Base-by-base conservation (phyloP, 257 asterid species). In the Solanum verrucosum region DNA sequence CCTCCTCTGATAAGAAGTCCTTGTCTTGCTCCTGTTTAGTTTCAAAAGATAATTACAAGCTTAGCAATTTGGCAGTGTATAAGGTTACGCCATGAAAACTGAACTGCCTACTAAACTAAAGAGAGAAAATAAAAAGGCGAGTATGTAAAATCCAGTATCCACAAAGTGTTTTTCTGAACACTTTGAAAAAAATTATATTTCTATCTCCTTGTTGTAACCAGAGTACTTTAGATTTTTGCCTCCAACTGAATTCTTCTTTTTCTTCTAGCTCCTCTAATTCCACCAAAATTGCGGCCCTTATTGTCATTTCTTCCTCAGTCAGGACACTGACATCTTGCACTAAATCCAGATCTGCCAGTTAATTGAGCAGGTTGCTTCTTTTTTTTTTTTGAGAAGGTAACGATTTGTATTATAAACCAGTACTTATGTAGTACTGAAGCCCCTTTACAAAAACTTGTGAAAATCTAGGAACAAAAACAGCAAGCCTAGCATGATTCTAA, bases 1-100 rank as follows among this genome's bases (percentile, higher is more conserved):
- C 99, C 99, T 91, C 99, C 99, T 91, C 99, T 92, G 21, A 97
- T 92, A 86, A 97, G 94, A 89, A 97, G 98, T 65, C 99, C 99
- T 85, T 96, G 94, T 90, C 95, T 96, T 87, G 99, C 99, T 87
- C 99, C 99, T 97, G 88, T 83, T 9, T 87, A 83, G 81, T 77
- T 74, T 85, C 52, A 73, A 67, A 77, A 68, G 70, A 79, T 25
- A 44, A 44, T 42, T 79, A 44, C 38, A 27, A 44, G 27, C 34
- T 44, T 29, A 79, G 65, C 52, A 79, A 79, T 79, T 79, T 25
- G 40, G 33, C 27, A 27, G 33, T 42, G 11, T 44, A 79, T 27
- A 42, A 79, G 27, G 85, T 27, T 8, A 27, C 37, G 4, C 6
- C 18, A 44, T 79, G 18, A 27, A 12, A 78, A 27, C 20, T 4